Base-by-base conservation (phyloP, 495 filamentous ascomycete genomes). In the Clohesyomyces aquaticus region DNA sequence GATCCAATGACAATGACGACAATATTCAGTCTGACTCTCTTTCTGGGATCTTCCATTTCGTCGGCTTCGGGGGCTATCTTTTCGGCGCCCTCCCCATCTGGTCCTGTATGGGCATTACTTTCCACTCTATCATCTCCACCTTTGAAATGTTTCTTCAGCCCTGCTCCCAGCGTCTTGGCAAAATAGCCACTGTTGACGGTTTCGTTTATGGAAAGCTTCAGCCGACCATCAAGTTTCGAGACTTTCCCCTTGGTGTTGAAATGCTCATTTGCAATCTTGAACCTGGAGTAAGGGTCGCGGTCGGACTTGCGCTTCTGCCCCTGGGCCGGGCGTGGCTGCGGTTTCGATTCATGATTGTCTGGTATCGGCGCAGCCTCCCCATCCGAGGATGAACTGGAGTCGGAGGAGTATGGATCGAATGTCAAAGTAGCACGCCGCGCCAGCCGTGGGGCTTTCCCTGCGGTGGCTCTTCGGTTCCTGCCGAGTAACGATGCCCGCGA, bases 1-100 rank as follows among this genome's bases (percentile, higher is more conserved):
- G 84, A 88, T 0, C 89, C 89, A 56, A 92, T 89, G 4, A 92
- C 88, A 80, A 91, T 90, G 23, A 92, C 82, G 0, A 91, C 89
- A 16, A 92, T 86, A 70, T 90, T 91, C 21, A 92, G 71, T 27
- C 70, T 80, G 4, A 87, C 84, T 6, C 73, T 71, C 11, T 23
- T 46, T 16, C 45, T 42, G 8, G 55, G 59, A 45, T 67, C 49
- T 29, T 71, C 55, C 68, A 67, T 67, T 1, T 38, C n/a, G n/a
- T 63, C 60, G 9, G 56, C 51, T 21, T 71, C 64, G 1, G 55
- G 51, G 0, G 43, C n/a, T 21, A 53, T 60, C 57, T 65, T 62
- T 9, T 68, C 53, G 4, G 22, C n/a, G n/a, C n/a, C 16, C 6
- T 68, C 58, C n/a, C 53, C 29, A 32, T 45, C 47, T 16, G 42